Conservation (phyloP, 345 rosid species). For the Limnanthes douglasii region DNA sequence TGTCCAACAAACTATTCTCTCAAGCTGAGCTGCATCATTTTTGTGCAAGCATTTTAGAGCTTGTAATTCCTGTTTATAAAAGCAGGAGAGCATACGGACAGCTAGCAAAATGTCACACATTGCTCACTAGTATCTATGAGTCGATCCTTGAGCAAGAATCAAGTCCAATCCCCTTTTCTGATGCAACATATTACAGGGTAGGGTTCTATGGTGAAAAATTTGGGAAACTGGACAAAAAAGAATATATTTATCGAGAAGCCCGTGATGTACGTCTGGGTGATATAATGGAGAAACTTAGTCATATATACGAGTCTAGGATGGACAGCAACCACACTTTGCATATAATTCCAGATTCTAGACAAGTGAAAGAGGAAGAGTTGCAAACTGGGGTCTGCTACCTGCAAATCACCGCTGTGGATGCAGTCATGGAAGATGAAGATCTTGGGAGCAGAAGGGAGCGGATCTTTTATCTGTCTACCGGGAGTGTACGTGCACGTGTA, state of each 20-base stretch:
- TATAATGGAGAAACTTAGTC: constrained; percentile 98
- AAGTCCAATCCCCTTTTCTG: constrained; percentile 85
- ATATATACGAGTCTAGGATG: constrained; percentile 88
- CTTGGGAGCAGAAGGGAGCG: constrained; percentile 96
- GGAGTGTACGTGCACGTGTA: constrained; percentile 85
- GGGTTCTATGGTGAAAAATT: constrained; percentile 95
- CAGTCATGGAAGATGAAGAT: constrained; percentile 99
- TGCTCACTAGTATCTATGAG: constrained; percentile 70
- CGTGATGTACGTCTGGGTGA: constrained; percentile 97
- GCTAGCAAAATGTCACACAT: constrained; percentile 89
- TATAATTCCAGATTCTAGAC: constrained; percentile 88
- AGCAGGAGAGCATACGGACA: constrained; percentile 95
- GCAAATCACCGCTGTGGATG: constrained; percentile 95
- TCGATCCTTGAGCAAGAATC: constrained; percentile 96
- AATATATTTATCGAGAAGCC: constrained; percentile 86
- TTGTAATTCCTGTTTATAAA: constrained; percentile 93
- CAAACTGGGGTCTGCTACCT: constrained; percentile 91
- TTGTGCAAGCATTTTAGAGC: constrained; percentile 93
- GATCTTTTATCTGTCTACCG: constrained; percentile 87
- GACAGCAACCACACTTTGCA: constrained; percentile 79
- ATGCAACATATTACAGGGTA: constrained; percentile 96
- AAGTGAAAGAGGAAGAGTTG: constrained; percentile 93
- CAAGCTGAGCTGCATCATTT: constrained; percentile 98
- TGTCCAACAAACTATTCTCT: constrained; percentile 89
- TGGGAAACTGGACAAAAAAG: constrained; percentile 77